Evolutionary conservation across 2,329 filamentous ascomycete genomes (phyloP), one percentile per base, ranked within the genome.

Genomic region (Thelonectria rubi): DNA sequence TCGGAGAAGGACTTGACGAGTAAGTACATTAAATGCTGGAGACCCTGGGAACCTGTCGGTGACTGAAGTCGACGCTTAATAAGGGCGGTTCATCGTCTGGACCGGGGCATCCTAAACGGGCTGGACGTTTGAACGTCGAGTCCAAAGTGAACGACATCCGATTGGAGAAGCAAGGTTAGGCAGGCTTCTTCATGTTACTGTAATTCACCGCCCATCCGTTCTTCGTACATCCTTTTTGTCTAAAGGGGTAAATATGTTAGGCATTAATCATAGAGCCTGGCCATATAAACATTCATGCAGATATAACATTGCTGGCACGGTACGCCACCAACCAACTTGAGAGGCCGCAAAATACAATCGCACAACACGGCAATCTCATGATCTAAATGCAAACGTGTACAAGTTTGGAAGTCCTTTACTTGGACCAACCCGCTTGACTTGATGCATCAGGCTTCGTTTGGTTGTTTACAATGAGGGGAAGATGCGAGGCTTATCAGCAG

Each of bases 401-500:
- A 37, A 37, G 34, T 37, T 37, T 6, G 34, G 34, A 37, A 37
- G 26, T 37, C 11, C 12, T 37, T 15, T 6, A 15, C 34, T 37
- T 37, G 15, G 15, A 30, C 32, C 17, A 39, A 17, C 6, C n/a
- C n/a, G 15, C 34, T 37, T 20, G 11, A 18, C 20, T 9, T 18
- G 14, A 51, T 60, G 34, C 40, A 51, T 37, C 48, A 18, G 17
- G 42, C 37, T 21, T 45, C 17, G 40, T 37, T 47, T 39, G 40
- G 24, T 18, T 14, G 42, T 53, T 34, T 49, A 37, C 34, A 15
- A 15, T 37, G 34, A 42, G 34, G 53, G 58, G 47, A 49, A 51
- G 34, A 53, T 42, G 48, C 58, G 24, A 53, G 34, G 53, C 58
- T 61, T 61, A 61, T 61, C 58, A 61, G 58, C 37, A 34, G 48